Percentiles rank a stretch among this genome's conserved stretches.
Evolutionary conservation across 495 filamentous ascomycete genomes (phyloP).

Genomic region (Penicillium diatomitis): DNA sequence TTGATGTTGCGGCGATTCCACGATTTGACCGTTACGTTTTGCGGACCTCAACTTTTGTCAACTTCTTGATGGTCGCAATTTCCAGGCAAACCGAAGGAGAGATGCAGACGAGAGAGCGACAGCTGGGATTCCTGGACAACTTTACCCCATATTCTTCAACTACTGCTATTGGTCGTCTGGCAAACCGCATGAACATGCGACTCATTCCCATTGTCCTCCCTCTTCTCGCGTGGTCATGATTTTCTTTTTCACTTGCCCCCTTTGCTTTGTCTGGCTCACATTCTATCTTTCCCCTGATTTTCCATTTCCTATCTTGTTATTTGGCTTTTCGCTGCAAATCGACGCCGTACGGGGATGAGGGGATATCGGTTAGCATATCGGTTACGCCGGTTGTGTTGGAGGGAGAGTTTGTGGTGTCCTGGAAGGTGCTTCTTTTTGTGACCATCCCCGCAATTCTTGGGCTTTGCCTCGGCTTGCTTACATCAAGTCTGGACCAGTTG

Average conservation of each 20-base stretch:
- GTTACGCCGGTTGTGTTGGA: slow-evolving; percentile 5
- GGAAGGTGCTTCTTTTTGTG: slow-evolving; percentile 9
- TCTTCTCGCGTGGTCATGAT: slow-evolving; percentile 3
- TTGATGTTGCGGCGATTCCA: slow-evolving; percentile 18
- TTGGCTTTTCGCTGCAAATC: slow-evolving; percentile 14
- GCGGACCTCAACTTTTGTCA: slow-evolving; percentile 11
- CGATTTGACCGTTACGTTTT: slow-evolving; percentile 15
- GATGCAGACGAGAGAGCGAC: slow-evolving; percentile 27
- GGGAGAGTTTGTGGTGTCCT: slow-evolving; percentile 1
- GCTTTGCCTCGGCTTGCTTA: slow-evolving; percentile 4
- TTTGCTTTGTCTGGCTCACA: slow-evolving; percentile 2
- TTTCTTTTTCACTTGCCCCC: slow-evolving; percentile 10
- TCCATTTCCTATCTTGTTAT: slow-evolving; percentile 5
- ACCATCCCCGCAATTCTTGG: slow-evolving; percentile 4
- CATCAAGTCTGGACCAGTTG: neutral
- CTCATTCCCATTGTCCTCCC: slow-evolving; percentile 8
- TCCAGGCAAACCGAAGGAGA: slow-evolving; percentile 28
- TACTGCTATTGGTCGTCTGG: slow-evolving; percentile 17
- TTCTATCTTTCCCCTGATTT: neutral
- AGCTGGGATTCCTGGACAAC: slow-evolving; percentile 13
- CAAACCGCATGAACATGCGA: slow-evolving; percentile 13
- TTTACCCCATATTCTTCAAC: slow-evolving; percentile 14
- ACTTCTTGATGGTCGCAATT: slow-evolving; percentile 7
- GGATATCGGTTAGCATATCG: slow-evolving; percentile 11
- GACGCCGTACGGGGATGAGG: slow-evolving; percentile 23